These are phyloP conservation scores for Pyrus pyrifolia DNA, from an alignment of 306 rosid genomes.

Conservation along the genomic window DNA sequence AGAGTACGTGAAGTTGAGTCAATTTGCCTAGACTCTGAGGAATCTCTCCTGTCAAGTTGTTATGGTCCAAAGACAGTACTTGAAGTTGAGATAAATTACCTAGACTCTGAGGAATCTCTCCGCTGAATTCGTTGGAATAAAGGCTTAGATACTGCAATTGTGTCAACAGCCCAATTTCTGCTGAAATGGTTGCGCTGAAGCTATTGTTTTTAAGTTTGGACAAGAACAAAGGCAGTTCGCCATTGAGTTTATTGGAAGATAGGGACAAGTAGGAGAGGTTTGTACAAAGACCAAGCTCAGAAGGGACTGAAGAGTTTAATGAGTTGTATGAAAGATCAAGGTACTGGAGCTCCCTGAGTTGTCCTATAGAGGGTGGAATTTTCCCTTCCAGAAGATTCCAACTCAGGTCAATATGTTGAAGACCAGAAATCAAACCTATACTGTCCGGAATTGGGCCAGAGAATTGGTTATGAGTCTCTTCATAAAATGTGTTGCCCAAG, in stretches of 20 bases:
- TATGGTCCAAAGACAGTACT: rapidly evolving
- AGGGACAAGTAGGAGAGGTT: too few species aligned
- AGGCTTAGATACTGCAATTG: too few species aligned
- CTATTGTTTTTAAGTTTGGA: background rate
- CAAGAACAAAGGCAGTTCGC: background rate
- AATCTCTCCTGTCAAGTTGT: too few species aligned
- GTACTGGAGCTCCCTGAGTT: too few species aligned
- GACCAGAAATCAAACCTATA: conserved; percentile 27
- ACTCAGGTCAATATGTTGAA: conserved; percentile 27
- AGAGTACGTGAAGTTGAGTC: too few species aligned
- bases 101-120: conserved; percentile 32
- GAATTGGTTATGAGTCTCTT: background rate
- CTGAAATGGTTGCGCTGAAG: too few species aligned
- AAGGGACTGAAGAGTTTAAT: conserved; percentile 6
- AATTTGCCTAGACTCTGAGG: conserved; percentile 13
- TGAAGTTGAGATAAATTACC: too few species aligned
- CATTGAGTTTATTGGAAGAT: too few species aligned
- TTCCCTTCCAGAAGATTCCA: too few species aligned
- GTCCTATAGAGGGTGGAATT: too few species aligned
- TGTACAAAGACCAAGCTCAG: conserved; percentile 48
- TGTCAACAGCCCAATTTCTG: too few species aligned
- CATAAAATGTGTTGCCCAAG: conserved; percentile 30
- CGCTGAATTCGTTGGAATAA: background rate
- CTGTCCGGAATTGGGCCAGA: background rate
- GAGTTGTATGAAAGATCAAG: too few species aligned